These are phyloP conservation scores for Suhomyces yuchorum DNA, from an alignment of 1,139 yeast species.

Conservation along the genomic window DNA sequence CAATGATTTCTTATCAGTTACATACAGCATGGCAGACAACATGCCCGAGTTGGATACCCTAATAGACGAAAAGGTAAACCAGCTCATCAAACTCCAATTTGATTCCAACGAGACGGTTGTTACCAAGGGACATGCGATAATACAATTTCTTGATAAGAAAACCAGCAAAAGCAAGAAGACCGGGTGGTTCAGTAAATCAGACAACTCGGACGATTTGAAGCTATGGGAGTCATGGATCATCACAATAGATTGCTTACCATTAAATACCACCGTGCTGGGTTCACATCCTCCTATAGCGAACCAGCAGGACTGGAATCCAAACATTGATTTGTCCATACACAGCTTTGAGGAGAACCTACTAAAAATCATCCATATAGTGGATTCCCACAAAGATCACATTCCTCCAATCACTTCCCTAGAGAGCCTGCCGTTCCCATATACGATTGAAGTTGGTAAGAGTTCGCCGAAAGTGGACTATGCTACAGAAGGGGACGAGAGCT, in stretches of 20 bases:
- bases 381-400: conserved; percentile 61
- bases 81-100: conserved; percentile 35
- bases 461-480: conserved; percentile 9
- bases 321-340: conserved; percentile 29
- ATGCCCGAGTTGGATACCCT: conserved; percentile 47
- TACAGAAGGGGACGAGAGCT: conserved; percentile 34
- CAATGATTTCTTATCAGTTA: conserved; percentile 43
- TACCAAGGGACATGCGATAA: conserved; percentile 21
- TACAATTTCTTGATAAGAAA: conserved; percentile 33
- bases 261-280: conserved; percentile 10
- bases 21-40: conserved; percentile 48
- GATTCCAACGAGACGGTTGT: conserved; percentile 13
- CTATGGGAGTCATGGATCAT: conserved; percentile 51
- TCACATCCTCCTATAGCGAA: conserved; percentile 1
- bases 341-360: conserved; percentile 48
- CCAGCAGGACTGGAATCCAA: conserved; percentile 10
- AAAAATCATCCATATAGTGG: conserved; percentile 53
- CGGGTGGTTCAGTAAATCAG: conserved; percentile 46
- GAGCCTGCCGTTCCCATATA: conserved; percentile 67
- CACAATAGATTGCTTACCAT: conserved; percentile 38
- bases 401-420: conserved; percentile 76
- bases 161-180: conserved; percentile 34
- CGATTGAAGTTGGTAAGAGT: conserved; percentile 30
- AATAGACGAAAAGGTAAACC: conserved; percentile 45
- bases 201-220: conserved; percentile 25